A percentile compares a stretch with the other conserved stretches of the same genome.
phyloP scores from a whole-genome alignment of 441 rosid species.

The Pelargonium myrrhifolium region DNA sequence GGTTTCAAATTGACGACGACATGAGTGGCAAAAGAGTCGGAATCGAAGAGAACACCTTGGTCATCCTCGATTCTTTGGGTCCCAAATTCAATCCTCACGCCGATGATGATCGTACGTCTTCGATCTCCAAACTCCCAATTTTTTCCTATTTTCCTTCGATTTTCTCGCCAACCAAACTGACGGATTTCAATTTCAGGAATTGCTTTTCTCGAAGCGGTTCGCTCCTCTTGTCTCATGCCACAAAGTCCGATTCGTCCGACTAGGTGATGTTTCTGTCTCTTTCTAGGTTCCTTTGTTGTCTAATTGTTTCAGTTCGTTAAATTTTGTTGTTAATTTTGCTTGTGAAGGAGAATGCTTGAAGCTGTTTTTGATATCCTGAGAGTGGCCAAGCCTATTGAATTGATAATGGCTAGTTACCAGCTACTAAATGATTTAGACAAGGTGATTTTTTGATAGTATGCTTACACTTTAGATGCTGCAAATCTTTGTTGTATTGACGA shows the following conservation, averaged over 20 bases:
- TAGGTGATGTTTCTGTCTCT: conserved; percentile 22
- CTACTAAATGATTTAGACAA: conserved; percentile 58
- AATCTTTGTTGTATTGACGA: conserved; percentile 2
- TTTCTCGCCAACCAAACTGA: not conserved
- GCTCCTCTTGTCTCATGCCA: conserved; percentile 43
- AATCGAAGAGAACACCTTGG: conserved; percentile 64
- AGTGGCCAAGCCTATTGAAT: conserved; percentile 50
- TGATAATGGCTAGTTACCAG: conserved; percentile 57
- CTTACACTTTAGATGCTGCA: not conserved
- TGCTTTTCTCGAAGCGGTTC: conserved; percentile 75
- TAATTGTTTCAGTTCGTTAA: not conserved
- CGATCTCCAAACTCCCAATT: conserved; percentile 4
- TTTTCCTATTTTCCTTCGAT: not conserved
- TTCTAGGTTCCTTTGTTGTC: not conserved
- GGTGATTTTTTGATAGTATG: conserved; percentile 30
- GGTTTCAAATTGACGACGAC: not conserved
- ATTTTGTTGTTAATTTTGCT: not conserved
- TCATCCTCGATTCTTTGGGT: conserved; percentile 54
- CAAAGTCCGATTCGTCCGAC: conserved; percentile 49
- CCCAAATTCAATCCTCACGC: conserved; percentile 42
- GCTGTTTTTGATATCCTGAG: conserved; percentile 61
- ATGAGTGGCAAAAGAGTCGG: conserved; percentile 28
- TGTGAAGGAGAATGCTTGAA: conserved; percentile 60
- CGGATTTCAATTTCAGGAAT: conserved; percentile 32
- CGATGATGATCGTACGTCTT: conserved; percentile 47